A percentile compares a stretch with the other conserved stretches of the same genome.
phyloP scores from a whole-genome alignment of 1,284 basidiomycete genomes.

The Leccinum fuscescens region DNA sequence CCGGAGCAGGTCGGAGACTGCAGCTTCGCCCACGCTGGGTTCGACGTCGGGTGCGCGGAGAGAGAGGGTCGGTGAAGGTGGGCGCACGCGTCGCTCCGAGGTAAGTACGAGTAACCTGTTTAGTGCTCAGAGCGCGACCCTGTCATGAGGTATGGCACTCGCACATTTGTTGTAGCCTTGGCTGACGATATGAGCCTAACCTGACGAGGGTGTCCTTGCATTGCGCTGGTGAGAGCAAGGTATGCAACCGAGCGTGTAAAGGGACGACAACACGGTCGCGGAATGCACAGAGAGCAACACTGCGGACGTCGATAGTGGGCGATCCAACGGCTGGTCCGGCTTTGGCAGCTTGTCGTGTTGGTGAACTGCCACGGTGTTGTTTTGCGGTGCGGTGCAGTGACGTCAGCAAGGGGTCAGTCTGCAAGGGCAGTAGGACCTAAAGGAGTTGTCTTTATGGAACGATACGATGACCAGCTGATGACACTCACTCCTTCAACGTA shows the following conservation, averaged over 20 bases:
- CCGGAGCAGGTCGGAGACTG: slow-evolving; percentile 60
- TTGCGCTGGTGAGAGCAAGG: slow-evolving; percentile 49
- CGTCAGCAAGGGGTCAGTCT: slow-evolving; percentile 68
- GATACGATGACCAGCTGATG: neutral
- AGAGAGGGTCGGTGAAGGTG: slow-evolving; percentile 29
- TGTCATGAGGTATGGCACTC: neutral
- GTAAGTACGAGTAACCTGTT: slow-evolving; percentile 73
- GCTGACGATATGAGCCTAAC: slow-evolving; percentile 52
- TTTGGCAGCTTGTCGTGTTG: slow-evolving; percentile 49
- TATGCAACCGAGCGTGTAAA: slow-evolving; percentile 53
- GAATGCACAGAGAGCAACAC: slow-evolving; percentile 76
- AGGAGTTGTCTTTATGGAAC: slow-evolving; percentile 2
- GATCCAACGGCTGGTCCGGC: slow-evolving; percentile 39
- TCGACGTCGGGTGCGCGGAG: slow-evolving; percentile 30
- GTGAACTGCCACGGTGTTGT: slow-evolving; percentile 55
- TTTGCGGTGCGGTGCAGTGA: slow-evolving; percentile 67
- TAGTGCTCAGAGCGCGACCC: slow-evolving; percentile 1
- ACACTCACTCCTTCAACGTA: slow-evolving; percentile 80
- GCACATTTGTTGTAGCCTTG: slow-evolving; percentile 76
- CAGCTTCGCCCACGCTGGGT: slow-evolving; percentile 59
- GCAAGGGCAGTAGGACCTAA: slow-evolving; percentile 73
- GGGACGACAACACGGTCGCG: slow-evolving; percentile 77
- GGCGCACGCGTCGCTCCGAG: slow-evolving; percentile 40
- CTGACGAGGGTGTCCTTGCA: slow-evolving; percentile 54
- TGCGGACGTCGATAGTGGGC: slow-evolving; percentile 73